Conservation (phyloP, 495 filamentous ascomycete species). For the Aspergillus saccharolyticus region DNA sequence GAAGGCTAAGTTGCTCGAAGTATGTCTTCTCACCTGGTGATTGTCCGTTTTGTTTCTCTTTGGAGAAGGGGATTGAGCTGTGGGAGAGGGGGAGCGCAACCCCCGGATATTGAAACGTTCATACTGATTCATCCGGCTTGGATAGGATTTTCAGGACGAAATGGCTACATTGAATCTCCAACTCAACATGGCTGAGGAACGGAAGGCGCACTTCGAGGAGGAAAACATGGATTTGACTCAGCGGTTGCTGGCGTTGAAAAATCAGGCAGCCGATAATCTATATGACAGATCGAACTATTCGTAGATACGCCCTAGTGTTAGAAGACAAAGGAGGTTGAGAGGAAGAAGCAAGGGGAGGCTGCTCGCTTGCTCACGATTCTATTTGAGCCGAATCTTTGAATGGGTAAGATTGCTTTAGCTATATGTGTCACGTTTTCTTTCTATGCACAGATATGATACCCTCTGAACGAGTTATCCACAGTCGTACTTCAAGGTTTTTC, state of each 20-base stretch:
- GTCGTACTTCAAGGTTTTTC: not conserved
- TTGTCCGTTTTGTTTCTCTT: not conserved
- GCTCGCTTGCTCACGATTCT: no score
- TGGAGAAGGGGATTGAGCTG: not conserved
- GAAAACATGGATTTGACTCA: constrained; percentile 88
- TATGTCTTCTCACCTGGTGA: constrained; percentile 30
- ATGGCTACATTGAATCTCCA: constrained; percentile 79
- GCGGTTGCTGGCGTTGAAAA: constrained; percentile 85
- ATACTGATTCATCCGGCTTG: no score
- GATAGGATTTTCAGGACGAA: constrained; percentile 82
- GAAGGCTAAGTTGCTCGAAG: constrained; percentile 77
- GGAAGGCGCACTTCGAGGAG: constrained; percentile 57
- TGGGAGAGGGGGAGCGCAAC: no score
- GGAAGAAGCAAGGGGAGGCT: no score
- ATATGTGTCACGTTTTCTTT: not conserved
- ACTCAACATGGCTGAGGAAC: constrained; percentile 77
- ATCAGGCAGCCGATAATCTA: constrained; percentile 81
- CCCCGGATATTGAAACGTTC: no score
- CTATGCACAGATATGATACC: constrained; percentile 14
- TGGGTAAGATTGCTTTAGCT: not conserved
- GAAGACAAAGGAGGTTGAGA: no score
- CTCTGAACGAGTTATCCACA: not conserved
- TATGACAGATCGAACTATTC: constrained; percentile 57
- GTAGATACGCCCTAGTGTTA: no score
- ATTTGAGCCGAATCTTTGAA: not conserved